A percentile compares a stretch with the other conserved stretches of the same genome.
phyloP scores from a whole-genome alignment of 2,329 filamentous ascomycete species.

The Cladosporium austrohemisphaericum region DNA sequence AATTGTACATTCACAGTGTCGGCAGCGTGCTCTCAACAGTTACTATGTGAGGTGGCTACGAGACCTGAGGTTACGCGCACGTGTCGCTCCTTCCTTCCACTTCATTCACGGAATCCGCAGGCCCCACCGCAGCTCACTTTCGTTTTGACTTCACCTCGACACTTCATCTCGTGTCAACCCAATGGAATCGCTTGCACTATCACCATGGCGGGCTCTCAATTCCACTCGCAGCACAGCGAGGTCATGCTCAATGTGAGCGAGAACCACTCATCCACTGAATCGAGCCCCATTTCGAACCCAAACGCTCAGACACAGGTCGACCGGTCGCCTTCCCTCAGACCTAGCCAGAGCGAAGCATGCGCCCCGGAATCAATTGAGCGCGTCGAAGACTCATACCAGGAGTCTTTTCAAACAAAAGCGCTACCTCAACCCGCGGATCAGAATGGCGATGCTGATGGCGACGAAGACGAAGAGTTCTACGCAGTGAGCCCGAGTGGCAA shows the following conservation, averaged over 20 bases:
- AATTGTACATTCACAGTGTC: not conserved
- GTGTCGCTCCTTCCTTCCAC: conserved; percentile 4
- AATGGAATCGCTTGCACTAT: too few relatives aligned
- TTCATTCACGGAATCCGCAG: too few relatives aligned
- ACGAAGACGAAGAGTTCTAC: conserved; percentile 22
- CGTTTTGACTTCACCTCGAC: too few relatives aligned
- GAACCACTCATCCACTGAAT: conserved; percentile 11
- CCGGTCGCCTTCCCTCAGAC: conserved; percentile 5
- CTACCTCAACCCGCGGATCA: conserved; percentile 6
- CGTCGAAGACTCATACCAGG: conserved; percentile 19
- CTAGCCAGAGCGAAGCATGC: not conserved
- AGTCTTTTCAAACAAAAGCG: not conserved
- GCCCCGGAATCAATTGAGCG: not conserved
- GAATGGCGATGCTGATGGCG: conserved; percentile 1
- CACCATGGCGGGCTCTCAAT: conserved; percentile 17
- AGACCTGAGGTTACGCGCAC: too few relatives aligned
- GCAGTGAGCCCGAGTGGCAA: conserved; percentile 19
- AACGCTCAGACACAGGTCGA: not conserved
- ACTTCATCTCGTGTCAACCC: not conserved
- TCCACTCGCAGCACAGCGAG: conserved; percentile 17
- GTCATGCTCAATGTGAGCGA: conserved; percentile 24
- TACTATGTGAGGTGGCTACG: too few relatives aligned
- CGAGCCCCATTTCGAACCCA: not conserved
- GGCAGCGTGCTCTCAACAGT: too few relatives aligned
- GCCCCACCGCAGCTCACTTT: not conserved